Evolutionary conservation across 768 basidiomycete species (phyloP), one percentile per base, ranked within the genome.

Genomic region (Kwoniella sp.): DNA sequence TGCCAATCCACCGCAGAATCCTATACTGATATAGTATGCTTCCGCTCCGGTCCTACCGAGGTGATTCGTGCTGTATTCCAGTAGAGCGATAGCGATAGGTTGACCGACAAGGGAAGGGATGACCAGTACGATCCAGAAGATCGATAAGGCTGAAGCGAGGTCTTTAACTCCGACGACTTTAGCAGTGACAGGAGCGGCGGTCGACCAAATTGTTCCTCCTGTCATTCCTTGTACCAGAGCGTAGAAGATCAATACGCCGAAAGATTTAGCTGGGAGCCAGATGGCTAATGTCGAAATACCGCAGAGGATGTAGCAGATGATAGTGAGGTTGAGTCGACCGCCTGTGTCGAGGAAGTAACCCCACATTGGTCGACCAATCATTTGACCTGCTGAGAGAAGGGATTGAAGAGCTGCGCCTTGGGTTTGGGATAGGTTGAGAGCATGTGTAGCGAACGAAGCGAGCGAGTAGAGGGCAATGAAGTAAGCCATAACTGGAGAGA

Each of bases 171-270:
- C 83, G 89, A 51, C 69, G 76, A 24, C 86, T 89, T 63, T 86
- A 86, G 52, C 80, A 83, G 50, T 84, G 86, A 71, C 83, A 85
- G 65, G 82, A 82, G 40, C 86, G 83, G 68, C 78, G 88, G 68
- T 88, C 87, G 77, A 88, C 90, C 58, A 89, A 88, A 63, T 80
- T 84, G 29, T 90, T 85, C 68, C 88, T 85, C 24, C 90, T 86
- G 89, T 65, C 53, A 70, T 60, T 26, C 79, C 79, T 59, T 79
- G 79, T 10, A 80, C 60, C 21, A 78, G 46, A 4, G 78, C 76
- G 59, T 77, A 80, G 40, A 80, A 65, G 37, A 68, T 65, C 27
- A 80, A 67, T 6, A 80, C 70, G 30, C 72, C 76, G 48, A 78
- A 79, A 37, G 68, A 73, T 37, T 62, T 50, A 2, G 77, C 71